Percentiles rank a stretch among this genome's conserved stretches.
phyloP scores from a whole-genome alignment of 495 filamentous ascomycete species.

The Lepidopterella palustris region DNA sequence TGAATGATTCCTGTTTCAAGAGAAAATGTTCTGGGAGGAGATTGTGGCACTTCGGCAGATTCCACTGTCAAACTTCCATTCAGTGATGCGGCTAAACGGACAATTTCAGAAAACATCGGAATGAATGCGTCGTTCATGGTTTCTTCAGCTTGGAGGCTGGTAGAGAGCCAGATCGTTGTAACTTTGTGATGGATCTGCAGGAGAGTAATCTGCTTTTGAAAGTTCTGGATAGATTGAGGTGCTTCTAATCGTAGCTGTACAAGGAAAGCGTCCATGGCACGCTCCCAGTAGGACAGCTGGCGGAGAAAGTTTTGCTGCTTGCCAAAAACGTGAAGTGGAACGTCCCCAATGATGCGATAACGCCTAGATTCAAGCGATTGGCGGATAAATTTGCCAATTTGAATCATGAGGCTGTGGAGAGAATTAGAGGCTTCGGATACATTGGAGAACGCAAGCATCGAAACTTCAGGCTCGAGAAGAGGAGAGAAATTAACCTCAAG shows the following conservation, averaged over 20 bases:
- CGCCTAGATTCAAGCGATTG: not conserved
- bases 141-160: constrained; percentile 11
- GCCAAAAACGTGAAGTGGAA: constrained; percentile 5
- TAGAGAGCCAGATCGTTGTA: not conserved
- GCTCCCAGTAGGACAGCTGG: constrained; percentile 14
- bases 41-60: too few species aligned
- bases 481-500: not conserved
- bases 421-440: constrained; percentile 8
- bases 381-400: constrained; percentile 6
- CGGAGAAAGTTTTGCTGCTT: constrained; percentile 4
- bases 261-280: constrained; percentile 8
- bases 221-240: not conserved
- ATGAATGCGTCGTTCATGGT: constrained; percentile 6
- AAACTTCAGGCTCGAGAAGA: not conserved
- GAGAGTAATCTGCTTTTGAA: constrained; percentile 8
- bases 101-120: constrained; percentile 14
- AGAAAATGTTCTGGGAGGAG: constrained; percentile 1
- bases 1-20: constrained; percentile 21
- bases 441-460: not conserved
- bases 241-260: not conserved
- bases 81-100: constrained; percentile 2
- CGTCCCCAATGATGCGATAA: not conserved
- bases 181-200: constrained; percentile 17
- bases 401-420: constrained; percentile 6
- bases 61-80: not conserved